Base-by-base conservation (phyloP, 768 basidiomycete genomes). In the Suillus cothurnatus region DNA sequence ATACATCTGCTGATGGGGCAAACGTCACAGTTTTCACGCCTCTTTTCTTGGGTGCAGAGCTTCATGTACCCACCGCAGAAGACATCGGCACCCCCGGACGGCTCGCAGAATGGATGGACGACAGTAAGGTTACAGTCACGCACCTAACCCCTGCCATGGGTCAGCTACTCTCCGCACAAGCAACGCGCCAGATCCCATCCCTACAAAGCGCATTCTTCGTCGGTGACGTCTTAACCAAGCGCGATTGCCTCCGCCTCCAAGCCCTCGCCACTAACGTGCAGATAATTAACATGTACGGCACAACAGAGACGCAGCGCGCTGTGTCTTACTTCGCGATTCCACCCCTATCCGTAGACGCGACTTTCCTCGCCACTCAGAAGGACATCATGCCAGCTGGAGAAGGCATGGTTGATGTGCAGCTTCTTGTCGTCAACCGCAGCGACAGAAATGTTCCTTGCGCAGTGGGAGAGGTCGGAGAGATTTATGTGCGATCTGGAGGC, bases 271-370 rank as follows among this genome's bases (percentile, higher is more conserved):
- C 88, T 15, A 97, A 99, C 71, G 95, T 96, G 17, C 83, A 88
- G 39, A 98, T 99, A 74, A 90, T 99, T 78, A 99, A 99, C 83
- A 99, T 99, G 97, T 99, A 98, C 76, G 97, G 97, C 19, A 99
- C 97, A 8, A 99, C 97, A 26, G 97, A 99, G 79, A 99, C 97
- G 9, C 97, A 99, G 76, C 93, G 97, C 61, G 97, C 97, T 2
- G 97, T 99, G 12, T 98, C 96, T 26, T 99, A 98, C 80, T 98
- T 96, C 74, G 85, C 89, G 26, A 94, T 99, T 70, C 95, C 97
- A 2, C 86, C 92, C 61, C 86, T 97, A 11, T 81, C 89, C 8
- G 83, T 84, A 63, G 95, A 99, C 73, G 85, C 90, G 0, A 95
- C 95, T 1, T 98, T 97, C 85, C 85, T 99, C 49, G 86, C 90